phyloP scores from a whole-genome alignment of 768 basidiomycete species.

The Boletus tylopilopsis region DNA sequence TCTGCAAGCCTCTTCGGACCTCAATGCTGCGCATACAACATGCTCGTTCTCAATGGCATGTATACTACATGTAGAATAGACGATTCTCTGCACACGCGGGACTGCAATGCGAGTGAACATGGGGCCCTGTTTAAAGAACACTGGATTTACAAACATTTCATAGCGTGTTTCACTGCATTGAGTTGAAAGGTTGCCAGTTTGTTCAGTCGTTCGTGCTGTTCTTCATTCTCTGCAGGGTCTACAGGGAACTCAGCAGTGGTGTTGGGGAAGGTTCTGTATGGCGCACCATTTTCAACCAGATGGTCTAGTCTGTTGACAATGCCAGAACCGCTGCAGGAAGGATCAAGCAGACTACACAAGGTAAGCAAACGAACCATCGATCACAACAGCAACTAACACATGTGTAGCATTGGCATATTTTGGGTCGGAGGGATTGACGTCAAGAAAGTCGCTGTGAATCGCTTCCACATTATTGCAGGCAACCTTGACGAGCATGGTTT shows the following conservation, averaged over 20 bases:
- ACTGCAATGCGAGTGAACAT: conserved; percentile 43
- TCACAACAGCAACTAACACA: conserved; percentile 55
- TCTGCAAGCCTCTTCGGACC: conserved; percentile 60
- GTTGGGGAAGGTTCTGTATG: background rate
- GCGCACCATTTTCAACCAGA: conserved; percentile 68
- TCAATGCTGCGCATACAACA: conserved; percentile 74
- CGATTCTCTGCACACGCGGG: conserved; percentile 72
- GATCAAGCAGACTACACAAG: conserved; percentile 73
- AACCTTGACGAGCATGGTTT: conserved; percentile 82
- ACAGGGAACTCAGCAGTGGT: conserved; percentile 2
- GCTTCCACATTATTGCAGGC: conserved; percentile 78
- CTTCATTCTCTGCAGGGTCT: conserved; percentile 59
- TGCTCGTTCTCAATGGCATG: conserved; percentile 91
- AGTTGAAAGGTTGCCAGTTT: conserved; percentile 89
- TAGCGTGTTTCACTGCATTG: conserved; percentile 89
- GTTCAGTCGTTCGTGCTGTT: conserved; percentile 64
- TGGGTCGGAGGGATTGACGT: conserved; percentile 61
- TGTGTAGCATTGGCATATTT: conserved; percentile 72
- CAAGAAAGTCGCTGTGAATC: conserved; percentile 79
- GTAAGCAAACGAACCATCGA: background rate
- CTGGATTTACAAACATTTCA: conserved; percentile 67
- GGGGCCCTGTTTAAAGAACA: conserved; percentile 1
- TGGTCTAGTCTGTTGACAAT: conserved; percentile 89
- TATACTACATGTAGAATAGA: conserved; percentile 97
- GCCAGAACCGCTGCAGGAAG: conserved; percentile 94